Percentiles rank a stretch among this genome's conserved stretches.
phyloP scores from a whole-genome alignment of 2,329 filamentous ascomycete genomes.

The Erysiphe pisi region DNA sequence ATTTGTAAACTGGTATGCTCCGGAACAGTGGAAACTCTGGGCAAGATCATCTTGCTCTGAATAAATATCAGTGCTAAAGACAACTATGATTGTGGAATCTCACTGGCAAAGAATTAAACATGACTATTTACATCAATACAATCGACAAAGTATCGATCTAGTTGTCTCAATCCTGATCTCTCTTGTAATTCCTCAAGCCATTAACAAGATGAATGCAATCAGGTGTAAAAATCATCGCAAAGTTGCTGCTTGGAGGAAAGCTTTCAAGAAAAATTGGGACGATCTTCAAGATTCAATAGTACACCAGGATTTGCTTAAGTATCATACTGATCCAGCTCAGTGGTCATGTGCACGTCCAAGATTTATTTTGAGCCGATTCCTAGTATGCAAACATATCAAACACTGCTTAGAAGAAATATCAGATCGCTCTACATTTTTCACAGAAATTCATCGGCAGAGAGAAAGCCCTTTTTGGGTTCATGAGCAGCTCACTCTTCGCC shows the following conservation, averaged over 20 bases:
- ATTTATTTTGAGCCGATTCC: neutral
- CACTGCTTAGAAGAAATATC: neutral
- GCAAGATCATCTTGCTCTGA: neutral
- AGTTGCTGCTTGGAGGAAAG: neutral
- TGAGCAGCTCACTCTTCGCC: no score
- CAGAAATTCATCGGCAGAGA: no score
- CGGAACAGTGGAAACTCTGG: neutral
- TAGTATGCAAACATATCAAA: neutral
- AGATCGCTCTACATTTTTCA: neutral
- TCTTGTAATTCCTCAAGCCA: neutral
- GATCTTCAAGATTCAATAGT: neutral
- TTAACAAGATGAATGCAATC: neutral
- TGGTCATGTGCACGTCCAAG: neutral
- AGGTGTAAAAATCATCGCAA: neutral
- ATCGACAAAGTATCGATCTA: neutral
- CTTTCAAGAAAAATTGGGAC: neutral
- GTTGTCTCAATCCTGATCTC: neutral
- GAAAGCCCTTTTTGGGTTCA: no score
- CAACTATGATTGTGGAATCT: constrained; percentile 4
- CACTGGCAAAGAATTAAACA: neutral
- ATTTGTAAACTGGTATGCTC: neutral
- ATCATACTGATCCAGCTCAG: neutral
- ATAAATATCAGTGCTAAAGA: neutral
- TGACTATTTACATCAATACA: neutral
- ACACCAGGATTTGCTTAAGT: neutral